Percentiles rank a stretch among this genome's conserved stretches.
phyloP scores from a whole-genome alignment of 1,284 basidiomycete genomes.

The Termitomyces sp. region DNA sequence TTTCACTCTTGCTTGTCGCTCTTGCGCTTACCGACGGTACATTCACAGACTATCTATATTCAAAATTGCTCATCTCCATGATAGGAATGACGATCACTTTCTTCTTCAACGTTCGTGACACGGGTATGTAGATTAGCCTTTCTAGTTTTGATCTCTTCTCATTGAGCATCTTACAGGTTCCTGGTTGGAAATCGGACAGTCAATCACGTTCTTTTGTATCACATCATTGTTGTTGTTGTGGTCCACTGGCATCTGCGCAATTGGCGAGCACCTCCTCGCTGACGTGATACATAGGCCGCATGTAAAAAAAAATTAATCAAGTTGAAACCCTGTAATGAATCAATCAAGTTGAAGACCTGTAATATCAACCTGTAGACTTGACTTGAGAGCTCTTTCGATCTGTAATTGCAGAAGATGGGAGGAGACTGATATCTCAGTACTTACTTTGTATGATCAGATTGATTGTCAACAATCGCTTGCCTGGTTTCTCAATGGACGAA shows the following conservation, averaged over 20 bases:
- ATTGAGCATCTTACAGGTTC: conserved; percentile 42
- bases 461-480: not conserved
- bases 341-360: not conserved
- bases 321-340: too few relatives aligned
- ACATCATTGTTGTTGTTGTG: conserved; percentile 76
- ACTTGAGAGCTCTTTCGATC: too few relatives aligned
- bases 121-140: conserved; percentile 38
- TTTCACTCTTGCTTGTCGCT: conserved; percentile 73
- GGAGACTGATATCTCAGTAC: too few relatives aligned
- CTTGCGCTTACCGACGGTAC: conserved; percentile 70
- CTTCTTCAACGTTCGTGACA: conserved; percentile 81
- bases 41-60: conserved; percentile 15
- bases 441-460: too few relatives aligned
- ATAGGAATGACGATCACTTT: conserved; percentile 77
- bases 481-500: not conserved
- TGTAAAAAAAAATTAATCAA: conserved; percentile 1
- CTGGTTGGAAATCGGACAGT: conserved; percentile 89
- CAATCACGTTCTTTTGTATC: conserved; percentile 86
- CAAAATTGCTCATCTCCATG: not conserved
- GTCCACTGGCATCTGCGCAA: conserved; percentile 70
- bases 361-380: not conserved
- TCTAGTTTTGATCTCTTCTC: not conserved
- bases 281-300: conserved; percentile 21
- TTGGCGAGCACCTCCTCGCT: conserved; percentile 63
- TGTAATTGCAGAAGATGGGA: not conserved